A percentile compares a stretch with the other conserved stretches of the same genome.
Evolutionary conservation across 2,329 filamentous ascomycete species (phyloP).

Genomic region (Coleophoma eucalyptorum): DNA sequence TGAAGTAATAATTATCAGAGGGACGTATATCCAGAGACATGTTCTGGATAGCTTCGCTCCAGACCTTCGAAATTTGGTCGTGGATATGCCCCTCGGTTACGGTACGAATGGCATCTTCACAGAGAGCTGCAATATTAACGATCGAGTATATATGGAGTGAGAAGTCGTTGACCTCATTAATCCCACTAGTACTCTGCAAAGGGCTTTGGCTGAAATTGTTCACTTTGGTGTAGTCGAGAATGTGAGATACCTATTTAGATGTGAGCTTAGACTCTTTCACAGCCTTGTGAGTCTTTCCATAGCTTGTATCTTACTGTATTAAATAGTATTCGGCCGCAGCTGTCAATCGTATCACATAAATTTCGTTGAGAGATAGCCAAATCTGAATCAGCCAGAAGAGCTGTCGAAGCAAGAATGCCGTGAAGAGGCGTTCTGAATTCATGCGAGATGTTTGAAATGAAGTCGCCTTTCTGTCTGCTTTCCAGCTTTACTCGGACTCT

Average conservation of each 20-base stretch:
- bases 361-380: slow-evolving; percentile 38
- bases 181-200: neutral
- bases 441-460: slow-evolving; percentile 54
- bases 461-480: slow-evolving; percentile 47
- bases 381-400: slow-evolving; percentile 42
- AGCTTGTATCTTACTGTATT: neutral
- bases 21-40: slow-evolving; percentile 8
- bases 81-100: slow-evolving; percentile 1
- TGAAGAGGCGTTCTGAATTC: slow-evolving; percentile 57
- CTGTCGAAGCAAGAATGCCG: slow-evolving; percentile 48
- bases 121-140: slow-evolving; percentile 8
- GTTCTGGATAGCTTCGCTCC: neutral
- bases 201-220: neutral
- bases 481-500: slow-evolving; percentile 42
- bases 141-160: slow-evolving; percentile 3
- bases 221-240: slow-evolving; percentile 41
- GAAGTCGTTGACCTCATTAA: neutral
- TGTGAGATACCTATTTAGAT: slow-evolving; percentile 19
- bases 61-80: neutral
- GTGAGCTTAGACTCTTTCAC: neutral
- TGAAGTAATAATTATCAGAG: slow-evolving; percentile 22
- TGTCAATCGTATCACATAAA: slow-evolving; percentile 40
- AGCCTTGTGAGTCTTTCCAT: too few species aligned
- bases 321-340: slow-evolving; percentile 36
- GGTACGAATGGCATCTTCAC: slow-evolving; percentile 5